phyloP scores from a whole-genome alignment of 2,329 filamentous ascomycete genomes.

The Thelonectria discophora region DNA sequence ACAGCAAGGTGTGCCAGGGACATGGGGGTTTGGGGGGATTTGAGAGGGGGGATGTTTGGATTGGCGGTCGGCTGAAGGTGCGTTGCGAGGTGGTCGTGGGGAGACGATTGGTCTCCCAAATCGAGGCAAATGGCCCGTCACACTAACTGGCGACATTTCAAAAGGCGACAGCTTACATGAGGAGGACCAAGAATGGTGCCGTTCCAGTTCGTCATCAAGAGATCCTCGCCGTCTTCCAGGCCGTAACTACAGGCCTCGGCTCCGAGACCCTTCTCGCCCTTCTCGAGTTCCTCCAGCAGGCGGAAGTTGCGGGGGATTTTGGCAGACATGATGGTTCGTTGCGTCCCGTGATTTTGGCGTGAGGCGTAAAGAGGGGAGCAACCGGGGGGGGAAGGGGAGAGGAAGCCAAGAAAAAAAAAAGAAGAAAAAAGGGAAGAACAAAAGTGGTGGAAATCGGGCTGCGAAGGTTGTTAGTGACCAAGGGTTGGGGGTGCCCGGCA shows the following conservation, averaged over 20 bases:
- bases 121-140: background rate
- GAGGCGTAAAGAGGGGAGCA: background rate
- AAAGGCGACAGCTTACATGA: slow-evolving; percentile 71
- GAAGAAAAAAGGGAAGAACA: too few species aligned
- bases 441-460: background rate
- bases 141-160: background rate
- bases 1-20: background rate
- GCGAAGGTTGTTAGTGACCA: slow-evolving; percentile 3
- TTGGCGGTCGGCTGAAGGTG: background rate
- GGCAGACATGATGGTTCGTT: slow-evolving; percentile 46
- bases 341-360: background rate
- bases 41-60: background rate
- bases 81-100: slow-evolving; percentile 9
- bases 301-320: slow-evolving; percentile 95
- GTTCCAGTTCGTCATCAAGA: slow-evolving; percentile 98
- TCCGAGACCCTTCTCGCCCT: slow-evolving; percentile 96
- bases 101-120: background rate
- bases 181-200: slow-evolving; percentile 96
- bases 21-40: background rate
- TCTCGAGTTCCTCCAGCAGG: slow-evolving; percentile 96
- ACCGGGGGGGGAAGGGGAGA: background rate
- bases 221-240: slow-evolving; percentile 90
- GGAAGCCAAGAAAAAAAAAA: background rate
- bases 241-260: slow-evolving; percentile 98
- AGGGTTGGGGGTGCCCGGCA: slow-evolving; percentile 7